Conservation (phyloP, 140 eudicot genomes). For the Ambrosia hybrid region DNA sequence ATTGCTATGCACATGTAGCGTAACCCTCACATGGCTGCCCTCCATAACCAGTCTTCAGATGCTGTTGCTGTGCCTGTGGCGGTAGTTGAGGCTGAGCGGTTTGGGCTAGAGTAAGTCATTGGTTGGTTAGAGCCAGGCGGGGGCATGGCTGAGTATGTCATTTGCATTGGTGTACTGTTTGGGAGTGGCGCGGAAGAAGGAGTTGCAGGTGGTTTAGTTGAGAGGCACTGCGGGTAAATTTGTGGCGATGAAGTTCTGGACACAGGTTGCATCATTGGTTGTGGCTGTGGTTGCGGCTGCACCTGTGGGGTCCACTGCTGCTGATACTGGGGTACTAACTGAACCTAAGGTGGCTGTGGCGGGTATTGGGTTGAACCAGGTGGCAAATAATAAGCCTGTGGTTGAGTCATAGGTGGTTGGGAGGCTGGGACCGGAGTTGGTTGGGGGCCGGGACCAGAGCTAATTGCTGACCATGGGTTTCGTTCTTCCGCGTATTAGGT, state of each 20-base stretch:
- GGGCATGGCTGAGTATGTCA: slow-evolving; percentile 47
- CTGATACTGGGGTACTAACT: slow-evolving; percentile 43
- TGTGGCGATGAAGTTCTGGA: slow-evolving; percentile 49
- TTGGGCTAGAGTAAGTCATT: slow-evolving; percentile 49
- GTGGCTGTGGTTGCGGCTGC: slow-evolving; percentile 4
- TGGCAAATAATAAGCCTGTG: slow-evolving; percentile 53
- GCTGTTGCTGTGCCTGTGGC: slow-evolving; percentile 58
- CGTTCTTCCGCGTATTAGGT: slow-evolving; percentile 51
- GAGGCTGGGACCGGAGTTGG: slow-evolving; percentile 44
- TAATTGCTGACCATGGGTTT: slow-evolving; percentile 61
- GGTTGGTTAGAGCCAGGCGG: slow-evolving; percentile 56
- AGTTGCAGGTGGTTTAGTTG: slow-evolving; percentile 38
- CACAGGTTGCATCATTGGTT: slow-evolving; percentile 47
- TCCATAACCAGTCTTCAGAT: slow-evolving; percentile 57
- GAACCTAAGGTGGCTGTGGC: slow-evolving; percentile 29
- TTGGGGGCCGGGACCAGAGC: slow-evolving; percentile 69
- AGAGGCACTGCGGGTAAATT: slow-evolving; percentile 51
- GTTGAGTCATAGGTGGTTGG: slow-evolving; percentile 46
- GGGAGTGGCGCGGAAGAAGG: slow-evolving; percentile 48
- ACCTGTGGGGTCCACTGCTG: slow-evolving; percentile 68
- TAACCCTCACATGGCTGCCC: slow-evolving; percentile 68
- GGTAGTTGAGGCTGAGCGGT: slow-evolving; percentile 50
- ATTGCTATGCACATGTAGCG: slow-evolving; percentile 25
- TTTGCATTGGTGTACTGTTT: slow-evolving; percentile 66
- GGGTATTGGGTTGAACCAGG: slow-evolving; percentile 51